A percentile compares a stretch with the other conserved stretches of the same genome.
Evolutionary conservation across 2,329 filamentous ascomycete genomes (phyloP).

Genomic region (Aspergillus ustus): DNA sequence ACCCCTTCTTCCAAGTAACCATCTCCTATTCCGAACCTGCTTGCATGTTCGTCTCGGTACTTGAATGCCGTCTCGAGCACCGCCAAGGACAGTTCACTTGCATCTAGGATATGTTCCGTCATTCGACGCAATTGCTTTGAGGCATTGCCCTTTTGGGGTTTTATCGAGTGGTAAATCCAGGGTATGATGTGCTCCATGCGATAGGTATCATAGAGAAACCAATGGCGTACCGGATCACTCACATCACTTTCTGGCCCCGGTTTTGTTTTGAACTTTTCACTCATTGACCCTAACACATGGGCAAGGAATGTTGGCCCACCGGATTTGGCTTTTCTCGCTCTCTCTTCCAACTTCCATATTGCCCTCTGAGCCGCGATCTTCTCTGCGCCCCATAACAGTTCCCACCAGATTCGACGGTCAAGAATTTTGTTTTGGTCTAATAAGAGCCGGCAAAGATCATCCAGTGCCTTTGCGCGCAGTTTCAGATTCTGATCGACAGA

Average conservation of each 20-base stretch:
- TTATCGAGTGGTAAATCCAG: conserved; percentile 78
- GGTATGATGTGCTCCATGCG: conserved; percentile 75
- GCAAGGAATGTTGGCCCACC: conserved; percentile 73
- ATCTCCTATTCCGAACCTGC: conserved; percentile 72
- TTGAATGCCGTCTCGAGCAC: conserved; percentile 66
- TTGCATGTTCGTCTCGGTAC: conserved; percentile 73
- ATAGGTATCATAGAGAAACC: conserved; percentile 78
- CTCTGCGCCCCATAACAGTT: conserved; percentile 85
- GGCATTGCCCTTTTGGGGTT: conserved; percentile 68
- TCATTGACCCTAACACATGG: conserved; percentile 75
- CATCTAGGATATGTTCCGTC: conserved; percentile 63
- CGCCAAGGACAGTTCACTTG: conserved; percentile 72
- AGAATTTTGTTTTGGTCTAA: conserved; percentile 66
- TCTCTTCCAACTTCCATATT: conserved; percentile 82
- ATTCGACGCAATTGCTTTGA: conserved; percentile 56
- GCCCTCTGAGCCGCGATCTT: conserved; percentile 79
- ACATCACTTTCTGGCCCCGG: conserved; percentile 69
- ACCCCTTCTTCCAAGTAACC: conserved; percentile 71
- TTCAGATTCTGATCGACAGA: conserved; percentile 82
- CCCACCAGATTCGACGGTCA: conserved; percentile 73
- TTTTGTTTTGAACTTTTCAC: conserved; percentile 74
- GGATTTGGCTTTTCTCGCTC: conserved; percentile 62
- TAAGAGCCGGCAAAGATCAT: conserved; percentile 74
- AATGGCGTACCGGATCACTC: conserved; percentile 79
- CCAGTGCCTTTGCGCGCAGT: conserved; percentile 72